A percentile compares a stretch with the other conserved stretches of the same genome.
Evolutionary conservation across 768 basidiomycete genomes (phyloP).

Genomic region (Boletus edulis): DNA sequence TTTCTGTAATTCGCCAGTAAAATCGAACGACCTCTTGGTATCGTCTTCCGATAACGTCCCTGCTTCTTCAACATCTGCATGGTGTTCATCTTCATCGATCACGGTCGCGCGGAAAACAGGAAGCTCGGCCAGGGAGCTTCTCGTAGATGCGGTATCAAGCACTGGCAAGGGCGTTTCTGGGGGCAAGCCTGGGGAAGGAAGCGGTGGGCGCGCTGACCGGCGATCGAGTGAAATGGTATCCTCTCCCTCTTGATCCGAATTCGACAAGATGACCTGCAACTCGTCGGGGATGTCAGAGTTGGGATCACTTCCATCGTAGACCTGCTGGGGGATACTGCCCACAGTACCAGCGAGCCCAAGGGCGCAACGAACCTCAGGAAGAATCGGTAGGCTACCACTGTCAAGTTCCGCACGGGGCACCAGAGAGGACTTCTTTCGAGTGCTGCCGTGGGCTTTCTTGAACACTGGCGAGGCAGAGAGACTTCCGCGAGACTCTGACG

Average conservation of each 20-base stretch:
- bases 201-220: background rate
- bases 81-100: slow-evolving; percentile 43
- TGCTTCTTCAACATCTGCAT: slow-evolving; percentile 40
- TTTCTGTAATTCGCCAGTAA: slow-evolving; percentile 72
- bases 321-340: slow-evolving; percentile 43
- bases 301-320: slow-evolving; percentile 55
- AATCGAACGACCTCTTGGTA: slow-evolving; percentile 81
- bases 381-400: slow-evolving; percentile 37
- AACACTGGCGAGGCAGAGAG: slow-evolving; percentile 34
- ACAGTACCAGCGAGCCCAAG: slow-evolving; percentile 64
- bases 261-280: slow-evolving; percentile 57
- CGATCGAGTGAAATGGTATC: slow-evolving; percentile 39
- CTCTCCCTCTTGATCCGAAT: slow-evolving; percentile 38
- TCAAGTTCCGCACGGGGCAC: slow-evolving; percentile 12
- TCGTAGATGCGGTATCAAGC: slow-evolving; percentile 7
- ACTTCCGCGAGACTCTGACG: slow-evolving; percentile 23
- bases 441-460: slow-evolving; percentile 26
- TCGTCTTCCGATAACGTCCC: slow-evolving; percentile 53
- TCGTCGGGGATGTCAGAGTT: slow-evolving; percentile 85
- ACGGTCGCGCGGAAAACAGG: slow-evolving; percentile 45
- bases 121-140: slow-evolving; percentile 20
- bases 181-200: slow-evolving; percentile 42
- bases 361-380: slow-evolving; percentile 50
- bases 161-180: slow-evolving; percentile 40
- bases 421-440: slow-evolving; percentile 26